Conservation (phyloP, 2,329 filamentous ascomycete species). For the Arthrinium puccinioides region DNA sequence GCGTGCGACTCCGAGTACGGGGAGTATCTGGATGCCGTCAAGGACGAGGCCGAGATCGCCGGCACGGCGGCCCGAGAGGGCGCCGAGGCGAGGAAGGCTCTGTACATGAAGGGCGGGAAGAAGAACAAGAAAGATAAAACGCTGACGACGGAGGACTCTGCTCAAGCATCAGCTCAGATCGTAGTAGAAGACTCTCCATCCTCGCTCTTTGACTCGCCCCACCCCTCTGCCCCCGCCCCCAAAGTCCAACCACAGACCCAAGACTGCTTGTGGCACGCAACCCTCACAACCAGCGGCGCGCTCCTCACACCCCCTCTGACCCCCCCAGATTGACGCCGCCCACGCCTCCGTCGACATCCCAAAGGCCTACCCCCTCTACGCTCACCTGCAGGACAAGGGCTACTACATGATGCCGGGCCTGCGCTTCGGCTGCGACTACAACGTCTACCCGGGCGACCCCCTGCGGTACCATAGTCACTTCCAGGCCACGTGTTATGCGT, state of each 20-base stretch:
- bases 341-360: conserved; percentile 22
- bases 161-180: no score
- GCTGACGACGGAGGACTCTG: not conserved
- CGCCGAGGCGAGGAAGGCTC: conserved; percentile 5
- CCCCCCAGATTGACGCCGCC: conserved; percentile 3
- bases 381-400: conserved; percentile 67
- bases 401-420: conserved; percentile 90
- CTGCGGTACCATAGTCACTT: conserved; percentile 95
- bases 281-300: conserved; percentile 29
- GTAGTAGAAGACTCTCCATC: no score
- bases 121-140: not conserved
- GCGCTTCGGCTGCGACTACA: conserved; percentile 90
- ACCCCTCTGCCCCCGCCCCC: no score
- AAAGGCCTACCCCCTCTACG: conserved; percentile 67
- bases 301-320: conserved; percentile 15
- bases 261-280: conserved; percentile 25
- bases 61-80: conserved; percentile 17
- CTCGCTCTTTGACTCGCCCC: not conserved
- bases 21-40: conserved; percentile 56
- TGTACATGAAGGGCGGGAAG: conserved; percentile 10
- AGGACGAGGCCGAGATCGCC: conserved; percentile 27
- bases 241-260: no score
- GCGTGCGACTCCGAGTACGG: conserved; percentile 48
- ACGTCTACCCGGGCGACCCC: conserved; percentile 91
- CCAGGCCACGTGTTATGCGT: conserved; percentile 73